Percentiles rank a stretch among this genome's conserved stretches.
phyloP scores from a whole-genome alignment of 768 basidiomycete genomes.

The Rhodotorula graminis region DNA sequence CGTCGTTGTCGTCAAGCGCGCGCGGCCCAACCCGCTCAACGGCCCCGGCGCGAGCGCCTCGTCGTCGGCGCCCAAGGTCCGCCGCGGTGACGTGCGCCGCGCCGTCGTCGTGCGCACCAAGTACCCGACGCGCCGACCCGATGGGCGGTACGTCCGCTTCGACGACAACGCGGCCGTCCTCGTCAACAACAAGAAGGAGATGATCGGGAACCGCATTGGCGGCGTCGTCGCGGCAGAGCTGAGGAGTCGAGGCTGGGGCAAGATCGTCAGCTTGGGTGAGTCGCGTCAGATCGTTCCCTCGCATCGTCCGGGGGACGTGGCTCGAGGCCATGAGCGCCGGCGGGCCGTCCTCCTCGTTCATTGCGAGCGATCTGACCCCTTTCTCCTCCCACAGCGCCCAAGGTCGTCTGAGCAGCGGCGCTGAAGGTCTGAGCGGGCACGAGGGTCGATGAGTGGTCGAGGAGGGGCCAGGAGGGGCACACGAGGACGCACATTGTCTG shows the following conservation, averaged over 20 bases:
- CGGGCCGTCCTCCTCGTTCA: not conserved
- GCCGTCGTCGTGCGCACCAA: conserved; percentile 92
- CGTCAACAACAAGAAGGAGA: conserved; percentile 89
- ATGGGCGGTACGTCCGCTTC: conserved; percentile 80
- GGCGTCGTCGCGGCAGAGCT: conserved; percentile 89
- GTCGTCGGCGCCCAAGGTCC: conserved; percentile 68
- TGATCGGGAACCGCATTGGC: conserved; percentile 90
- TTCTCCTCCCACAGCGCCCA: conserved; percentile 13
- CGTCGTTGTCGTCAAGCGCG: conserved; percentile 87
- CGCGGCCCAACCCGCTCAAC: conserved; percentile 59
- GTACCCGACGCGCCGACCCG: conserved; percentile 76
- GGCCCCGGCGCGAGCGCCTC: conserved; percentile 2
- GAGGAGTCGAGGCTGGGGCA: conserved; percentile 87
- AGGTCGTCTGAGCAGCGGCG: conserved; percentile 13
- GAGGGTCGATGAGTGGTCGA: no score
- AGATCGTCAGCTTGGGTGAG: conserved; percentile 71
- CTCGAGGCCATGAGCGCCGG: no score
- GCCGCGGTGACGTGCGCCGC: conserved; percentile 87
- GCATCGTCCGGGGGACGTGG: no score
- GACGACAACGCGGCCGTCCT: conserved; percentile 96
- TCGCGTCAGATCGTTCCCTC: no score
- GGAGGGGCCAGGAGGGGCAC: no score
- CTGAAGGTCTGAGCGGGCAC: no score
- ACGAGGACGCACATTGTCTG: not conserved
- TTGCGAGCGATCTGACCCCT: not conserved